Base-by-base conservation (phyloP, 306 rosid species). In the Ormosia semicastrata region DNA sequence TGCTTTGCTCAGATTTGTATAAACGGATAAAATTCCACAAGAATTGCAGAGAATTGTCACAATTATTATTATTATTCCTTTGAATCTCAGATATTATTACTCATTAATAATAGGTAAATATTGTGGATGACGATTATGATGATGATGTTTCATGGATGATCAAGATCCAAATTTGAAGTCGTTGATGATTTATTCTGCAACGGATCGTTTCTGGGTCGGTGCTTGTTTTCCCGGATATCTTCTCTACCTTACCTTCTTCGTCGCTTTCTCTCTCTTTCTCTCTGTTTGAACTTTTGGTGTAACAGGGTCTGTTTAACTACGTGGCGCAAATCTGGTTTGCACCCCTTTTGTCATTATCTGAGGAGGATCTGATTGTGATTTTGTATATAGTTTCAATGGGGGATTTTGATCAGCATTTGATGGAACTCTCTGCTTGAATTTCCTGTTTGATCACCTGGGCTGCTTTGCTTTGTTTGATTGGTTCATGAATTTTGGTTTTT, bases 151-250 rank as follows among this genome's bases (percentile, higher is more conserved):
- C 50, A 17, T 80, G 82, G 43, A 53, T 59, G 78, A 77, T 71
- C 79, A 69, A 46, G 88, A 82, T 77, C 82, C 80, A 76, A 64
- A 11, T 73, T 79, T 87, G 83, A 87, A 81, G 76, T 47, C 12
- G 0, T 24, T 37, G 59, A 24, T 15, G 46, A 73, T 82, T 79
- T 82, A 78, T 80, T 86, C 82, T 43, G 49, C 44, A 17, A 63
- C 46, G 53, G 24, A 81, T 84, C 78, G 75, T 87, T 75, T 84
- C 86, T 82, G 84, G 86, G 89, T 76, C 76, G 78, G 63, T 62
- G 60, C 49, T 82, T 66, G 8, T 37, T 86, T 81, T 80, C 58
- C 18, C 14, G 41, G 34, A 71, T 57, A 33, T 34, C 32, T 63
- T 39, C 73, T 71, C 33, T 60, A 63, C 69, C 77, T 66, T 69